Conservation (phyloP, 176 grass and related monocot genomes). For the Juncus inflexus region DNA sequence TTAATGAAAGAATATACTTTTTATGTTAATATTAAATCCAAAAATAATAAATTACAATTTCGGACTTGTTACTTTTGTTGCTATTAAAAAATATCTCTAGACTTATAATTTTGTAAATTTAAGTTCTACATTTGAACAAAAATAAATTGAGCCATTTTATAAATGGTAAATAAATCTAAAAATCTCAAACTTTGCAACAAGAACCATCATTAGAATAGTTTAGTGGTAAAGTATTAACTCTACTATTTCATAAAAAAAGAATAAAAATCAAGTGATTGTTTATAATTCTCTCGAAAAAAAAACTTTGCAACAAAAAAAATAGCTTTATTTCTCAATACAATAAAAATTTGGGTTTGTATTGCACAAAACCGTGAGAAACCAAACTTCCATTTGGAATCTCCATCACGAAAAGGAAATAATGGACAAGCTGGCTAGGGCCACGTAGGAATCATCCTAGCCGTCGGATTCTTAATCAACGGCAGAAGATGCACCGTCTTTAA, state of each 20-base stretch:
- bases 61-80: neutral
- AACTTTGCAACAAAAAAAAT: no score
- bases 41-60: neutral
- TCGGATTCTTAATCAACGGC: conserved; percentile 14
- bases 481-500: conserved; percentile 6
- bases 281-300: no score
- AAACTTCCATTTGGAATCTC: neutral
- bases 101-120: conserved; percentile 2
- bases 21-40: no score
- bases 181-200: no score
- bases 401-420: neutral
- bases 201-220: no score
- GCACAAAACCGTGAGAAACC: no score
- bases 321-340: no score
- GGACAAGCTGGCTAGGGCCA: conserved; percentile 12
- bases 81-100: neutral
- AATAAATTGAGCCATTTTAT: neutral
- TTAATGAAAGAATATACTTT: no score
- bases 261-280: no score
- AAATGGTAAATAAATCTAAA: neutral
- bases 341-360: no score
- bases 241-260: no score
- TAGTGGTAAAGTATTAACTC: no score
- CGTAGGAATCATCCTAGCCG: conserved; percentile 2
- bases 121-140: neutral